Base-by-base conservation (phyloP, 2,329 filamentous ascomycete genomes). In the Cytospora chrysosperma region DNA sequence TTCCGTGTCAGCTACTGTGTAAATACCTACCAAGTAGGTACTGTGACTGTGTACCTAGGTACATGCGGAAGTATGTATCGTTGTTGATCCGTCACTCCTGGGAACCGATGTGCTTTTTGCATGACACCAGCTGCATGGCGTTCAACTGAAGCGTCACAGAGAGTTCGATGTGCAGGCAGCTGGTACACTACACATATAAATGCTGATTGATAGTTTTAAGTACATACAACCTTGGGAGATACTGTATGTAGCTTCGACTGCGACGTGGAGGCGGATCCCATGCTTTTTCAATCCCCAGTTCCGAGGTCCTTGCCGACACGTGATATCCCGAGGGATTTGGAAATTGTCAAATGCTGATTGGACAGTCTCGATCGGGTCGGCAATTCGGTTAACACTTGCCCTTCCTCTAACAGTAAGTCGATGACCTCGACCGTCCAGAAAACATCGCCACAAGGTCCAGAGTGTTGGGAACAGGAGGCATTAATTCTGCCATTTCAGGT, bases 351-450 rank as follows among this genome's bases (percentile, higher is more conserved):
- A 34, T 4, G 15, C 51, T 61, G 59, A 61, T 61, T 61, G 37
- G 59, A 2, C 52, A 21, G 52, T n/a, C n/a, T 9, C n/a, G n/a
- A 12, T 7, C 37, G 30, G 17, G 51, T 61, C 58, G 58, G 58
- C 27, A 61, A 61, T n/a, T 61, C 58, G 58, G 58, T 49, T 61
- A n/a, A n/a, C n/a, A 61, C 58, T 60, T 26, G 51, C 51, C n/a
- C 43, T 47, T 43, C 24, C 43, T 24, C 43, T 47, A n/a, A n/a
- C n/a, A n/a, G n/a, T n/a, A 24, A 24, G n/a, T 47, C 50, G 40
- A 61, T 61, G 51, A 55, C 59, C 59, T 61, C 59, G 40, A 61
- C 59, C 47, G 28, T 43, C 49, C 37, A 37, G 52, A 47, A 28
- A 37, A 52, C 51, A 37, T 61, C 24, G 59, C 51, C 59, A 61